phyloP scores from a whole-genome alignment of 1,139 yeast genomes.

The Zygoascus meyerae region DNA sequence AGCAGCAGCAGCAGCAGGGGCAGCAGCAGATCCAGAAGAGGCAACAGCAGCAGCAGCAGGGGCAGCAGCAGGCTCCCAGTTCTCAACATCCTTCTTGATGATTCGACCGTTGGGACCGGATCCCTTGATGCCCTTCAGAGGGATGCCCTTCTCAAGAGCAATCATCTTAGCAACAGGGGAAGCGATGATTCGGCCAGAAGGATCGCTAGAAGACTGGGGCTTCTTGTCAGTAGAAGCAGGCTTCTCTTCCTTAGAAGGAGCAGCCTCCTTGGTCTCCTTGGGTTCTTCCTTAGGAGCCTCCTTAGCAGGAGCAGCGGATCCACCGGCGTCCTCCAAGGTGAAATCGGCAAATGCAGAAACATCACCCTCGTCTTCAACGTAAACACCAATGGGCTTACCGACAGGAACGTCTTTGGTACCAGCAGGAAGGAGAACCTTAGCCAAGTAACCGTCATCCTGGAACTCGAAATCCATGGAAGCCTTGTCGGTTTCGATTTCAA shows the following conservation, averaged over 20 bases:
- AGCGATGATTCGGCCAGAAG: conserved; percentile 70
- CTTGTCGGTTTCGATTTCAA: conserved; percentile 97
- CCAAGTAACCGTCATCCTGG: conserved; percentile 95
- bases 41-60: conserved; percentile 42
- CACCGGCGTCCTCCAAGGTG: conserved; percentile 79
- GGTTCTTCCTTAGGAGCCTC: conserved; percentile 18
- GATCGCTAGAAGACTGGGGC: conserved; percentile 32
- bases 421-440: conserved; percentile 79
- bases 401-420: conserved; percentile 90
- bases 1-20: conserved; percentile 47
- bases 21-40: conserved; percentile 38
- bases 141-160: conserved; percentile 88
- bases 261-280: conserved; percentile 20
- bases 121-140: conserved; percentile 80
- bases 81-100: conserved; percentile 83
- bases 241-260: conserved; percentile 19
- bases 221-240: conserved; percentile 18
- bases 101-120: conserved; percentile 95
- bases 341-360: conserved; percentile 84
- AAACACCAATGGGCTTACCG: conserved; percentile 93
- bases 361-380: conserved; percentile 80
- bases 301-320: conserved; percentile 38
- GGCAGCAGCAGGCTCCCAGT: conserved; percentile 40
- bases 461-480: conserved; percentile 99
- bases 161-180: conserved; percentile 92